Base-by-base conservation (phyloP, 495 filamentous ascomycete genomes). In the Aspergillus ostianus region DNA sequence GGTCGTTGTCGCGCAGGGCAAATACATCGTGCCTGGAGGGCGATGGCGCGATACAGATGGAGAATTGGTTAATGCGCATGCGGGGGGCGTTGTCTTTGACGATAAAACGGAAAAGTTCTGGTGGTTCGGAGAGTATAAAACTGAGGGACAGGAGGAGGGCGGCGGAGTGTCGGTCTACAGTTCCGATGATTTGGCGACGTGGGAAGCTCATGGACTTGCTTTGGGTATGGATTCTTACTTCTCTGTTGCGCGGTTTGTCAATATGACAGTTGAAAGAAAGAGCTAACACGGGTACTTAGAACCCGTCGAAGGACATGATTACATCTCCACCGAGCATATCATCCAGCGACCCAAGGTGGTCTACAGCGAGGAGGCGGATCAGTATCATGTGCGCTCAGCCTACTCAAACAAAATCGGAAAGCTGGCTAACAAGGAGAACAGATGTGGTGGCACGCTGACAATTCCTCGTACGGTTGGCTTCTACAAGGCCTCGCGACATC, bases 381-480 rank as follows among this genome's bases (percentile, higher is more conserved):
- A 67, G 13, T 70, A 67, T 57, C 67, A 70, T 55, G 67, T 70
- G 60, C 12, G 60, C 5, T 3, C 17, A n/a, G 19, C 19, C 27
- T 19, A 15, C 6, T 18, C 17, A 23, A 45, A 32, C 50, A 26
- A 55, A 6, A n/a, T n/a, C 5, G 0, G 1, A 23, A 20, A 1
- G 8, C 21, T 52, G 17, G 51, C 45, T 26, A 15, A 36, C 50
- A 53, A 7, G 1, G 30, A 32, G 30, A 17, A 4, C 48, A 70
- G 67, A 70, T 70, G 67, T 65, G 60, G 60, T 70, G 67, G 67
- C 67, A 70, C 36, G 67, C 67, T 6, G 67, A 70, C 27, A 69
- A 70, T 32, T 70, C 67, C n/a, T 61, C 48, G 9, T 70, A 70
- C 21, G 67, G 67, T 0, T 62, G 61, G 50, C 67, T 70, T 21